phyloP scores from a whole-genome alignment of 306 rosid genomes.

The Begonia peltatifolia region DNA sequence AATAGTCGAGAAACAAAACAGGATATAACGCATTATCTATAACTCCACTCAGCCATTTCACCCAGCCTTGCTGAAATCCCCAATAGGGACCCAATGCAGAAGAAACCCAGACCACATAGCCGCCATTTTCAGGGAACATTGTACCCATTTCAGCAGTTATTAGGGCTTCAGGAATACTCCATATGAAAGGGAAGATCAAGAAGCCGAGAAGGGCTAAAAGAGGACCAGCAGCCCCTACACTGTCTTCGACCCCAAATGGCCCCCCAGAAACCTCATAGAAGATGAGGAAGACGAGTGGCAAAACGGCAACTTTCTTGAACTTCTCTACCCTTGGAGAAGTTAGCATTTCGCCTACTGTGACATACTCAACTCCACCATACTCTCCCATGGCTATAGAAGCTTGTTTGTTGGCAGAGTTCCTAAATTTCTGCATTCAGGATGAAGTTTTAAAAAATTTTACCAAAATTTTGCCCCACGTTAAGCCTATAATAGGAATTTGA shows the following conservation, averaged over 20 bases:
- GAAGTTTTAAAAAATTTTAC: no score
- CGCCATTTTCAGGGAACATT: conserved; percentile 89
- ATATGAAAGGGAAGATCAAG: conserved; percentile 67
- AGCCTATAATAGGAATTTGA: no score
- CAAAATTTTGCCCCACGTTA: no score
- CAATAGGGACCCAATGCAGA: conserved; percentile 81
- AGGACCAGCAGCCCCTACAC: conserved; percentile 86
- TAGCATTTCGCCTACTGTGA: conserved; percentile 32
- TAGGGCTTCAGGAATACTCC: conserved; percentile 92
- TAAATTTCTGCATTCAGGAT: conserved; percentile 39
- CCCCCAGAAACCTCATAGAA: conserved; percentile 98
- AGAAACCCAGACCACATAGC: conserved; percentile 90
- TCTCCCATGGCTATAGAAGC: conserved; percentile 41
- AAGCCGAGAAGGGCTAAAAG: conserved; percentile 71
- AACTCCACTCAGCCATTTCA: conserved; percentile 97
- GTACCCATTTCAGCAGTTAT: conserved; percentile 94
- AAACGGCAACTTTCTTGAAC: conserved; percentile 47
- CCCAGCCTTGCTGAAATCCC: conserved; percentile 97
- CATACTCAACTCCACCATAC: conserved; percentile 18
- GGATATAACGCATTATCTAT: conserved; percentile 88
- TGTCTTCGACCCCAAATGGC: conserved; percentile 82
- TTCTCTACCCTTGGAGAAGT: conserved; percentile 17
- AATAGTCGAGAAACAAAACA: conserved; percentile 72
- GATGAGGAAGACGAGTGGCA: conserved; percentile 82
- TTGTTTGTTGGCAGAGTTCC: conserved; percentile 28